Conservation (phyloP, 2,329 filamentous ascomycete genomes). For the Diaporthe citrichinensis region DNA sequence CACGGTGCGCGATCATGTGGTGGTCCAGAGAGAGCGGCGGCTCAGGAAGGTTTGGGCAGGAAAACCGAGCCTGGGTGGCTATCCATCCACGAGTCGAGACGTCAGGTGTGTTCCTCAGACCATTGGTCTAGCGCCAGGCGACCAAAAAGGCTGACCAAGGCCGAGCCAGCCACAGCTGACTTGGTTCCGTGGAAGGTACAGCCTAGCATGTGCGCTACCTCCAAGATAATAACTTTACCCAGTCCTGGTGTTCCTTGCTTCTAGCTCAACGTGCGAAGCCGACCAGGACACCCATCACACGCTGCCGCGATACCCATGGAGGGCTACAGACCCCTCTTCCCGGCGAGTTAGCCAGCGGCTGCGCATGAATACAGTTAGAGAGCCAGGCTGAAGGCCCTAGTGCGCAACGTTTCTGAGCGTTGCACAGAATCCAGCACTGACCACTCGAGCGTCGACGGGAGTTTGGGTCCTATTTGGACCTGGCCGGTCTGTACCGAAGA, state of each 20-base stretch:
- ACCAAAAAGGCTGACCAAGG: conserved; percentile 12
- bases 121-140: background rate
- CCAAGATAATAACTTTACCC: background rate
- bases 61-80: background rate
- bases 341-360: background rate
- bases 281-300: background rate
- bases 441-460: background rate
- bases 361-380: background rate
- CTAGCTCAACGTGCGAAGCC: conserved; percentile 20
- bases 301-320: conserved; percentile 30
- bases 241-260: conserved; percentile 9
- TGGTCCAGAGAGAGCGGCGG: background rate
- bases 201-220: background rate
- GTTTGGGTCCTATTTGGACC: background rate
- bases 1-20: background rate
- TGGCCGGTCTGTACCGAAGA: conserved; percentile 6
- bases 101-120: background rate
- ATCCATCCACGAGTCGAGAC: background rate
- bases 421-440: conserved; percentile 26
- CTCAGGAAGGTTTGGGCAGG: background rate
- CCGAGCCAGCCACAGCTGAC: background rate
- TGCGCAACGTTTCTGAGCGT: background rate
- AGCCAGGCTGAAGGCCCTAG: background rate
- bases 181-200: background rate
- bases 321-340: conserved; percentile 14